These are phyloP conservation scores for Cadophora malorum DNA, from an alignment of 2,329 filamentous ascomycete species.

Conservation along the genomic window DNA sequence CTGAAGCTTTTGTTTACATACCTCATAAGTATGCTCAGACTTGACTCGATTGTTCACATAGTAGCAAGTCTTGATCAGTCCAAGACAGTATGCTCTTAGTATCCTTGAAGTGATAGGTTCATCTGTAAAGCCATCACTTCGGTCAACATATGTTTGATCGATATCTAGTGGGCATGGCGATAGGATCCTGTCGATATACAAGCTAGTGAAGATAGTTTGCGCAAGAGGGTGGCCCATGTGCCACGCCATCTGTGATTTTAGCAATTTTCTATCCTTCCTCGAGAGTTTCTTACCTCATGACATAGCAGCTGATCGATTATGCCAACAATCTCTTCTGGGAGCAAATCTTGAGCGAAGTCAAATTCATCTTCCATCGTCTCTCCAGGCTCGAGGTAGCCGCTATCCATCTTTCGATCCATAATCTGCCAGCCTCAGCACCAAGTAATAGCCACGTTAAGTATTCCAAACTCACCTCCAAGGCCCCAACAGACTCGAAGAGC, in stretches of 20 bases:
- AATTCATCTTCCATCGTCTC: constrained; percentile 87
- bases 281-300: constrained; percentile 68
- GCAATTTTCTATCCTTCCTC: not conserved
- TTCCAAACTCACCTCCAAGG: constrained; percentile 71
- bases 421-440: constrained; percentile 64
- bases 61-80: constrained; percentile 81
- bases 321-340: constrained; percentile 82
- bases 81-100: constrained; percentile 85
- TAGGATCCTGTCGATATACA: constrained; percentile 86
- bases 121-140: constrained; percentile 35
- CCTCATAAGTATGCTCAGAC: constrained; percentile 90
- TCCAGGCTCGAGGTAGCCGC: constrained; percentile 78
- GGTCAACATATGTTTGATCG: constrained; percentile 46
- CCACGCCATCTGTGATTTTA: constrained; percentile 79
- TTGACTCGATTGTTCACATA: constrained; percentile 79
- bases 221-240: constrained; percentile 94
- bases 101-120: constrained; percentile 63
- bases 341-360: constrained; percentile 70
- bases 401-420: constrained; percentile 99
- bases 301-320: constrained; percentile 94
- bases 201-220: constrained; percentile 90
- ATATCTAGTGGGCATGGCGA: constrained; percentile 71
- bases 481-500: constrained; percentile 91
- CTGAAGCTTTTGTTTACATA: constrained; percentile 46
- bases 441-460: constrained; percentile 57